These are phyloP conservation scores for Ogataea ganodermae DNA, from an alignment of 805 yeast genomes.

Conservation along the genomic window DNA sequence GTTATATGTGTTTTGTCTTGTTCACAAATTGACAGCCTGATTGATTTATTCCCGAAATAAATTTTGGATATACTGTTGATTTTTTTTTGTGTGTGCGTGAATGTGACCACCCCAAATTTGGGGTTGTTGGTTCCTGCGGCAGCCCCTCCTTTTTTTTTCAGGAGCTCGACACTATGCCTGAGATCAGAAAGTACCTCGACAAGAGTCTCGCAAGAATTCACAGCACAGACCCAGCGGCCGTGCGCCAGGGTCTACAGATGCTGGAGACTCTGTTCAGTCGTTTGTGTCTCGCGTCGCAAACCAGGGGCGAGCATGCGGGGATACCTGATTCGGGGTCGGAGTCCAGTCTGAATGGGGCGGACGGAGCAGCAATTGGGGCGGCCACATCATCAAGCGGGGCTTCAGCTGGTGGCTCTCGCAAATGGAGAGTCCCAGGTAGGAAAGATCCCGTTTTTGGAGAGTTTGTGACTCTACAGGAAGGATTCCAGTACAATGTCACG, in stretches of 20 bases:
- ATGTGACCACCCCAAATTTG: conserved; percentile 2
- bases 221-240: conserved; percentile 19
- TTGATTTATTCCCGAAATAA: neutral
- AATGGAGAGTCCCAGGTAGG: conserved; percentile 33
- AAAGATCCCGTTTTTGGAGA: conserved; percentile 36
- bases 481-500: conserved; percentile 53
- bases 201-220: conserved; percentile 20
- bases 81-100: neutral
- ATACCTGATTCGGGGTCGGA: neutral
- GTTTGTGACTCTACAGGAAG: conserved; percentile 52
- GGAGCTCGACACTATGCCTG: conserved; percentile 7
- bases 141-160: neutral
- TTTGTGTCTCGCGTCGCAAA: conserved; percentile 8
- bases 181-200: conserved; percentile 22
- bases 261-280: conserved; percentile 26
- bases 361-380: neutral
- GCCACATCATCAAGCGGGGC: neutral
- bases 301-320: neutral
- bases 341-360: neutral
- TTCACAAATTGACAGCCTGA: conserved; percentile 3
- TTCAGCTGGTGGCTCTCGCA: conserved; percentile 4
- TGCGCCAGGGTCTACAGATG: conserved; percentile 25
- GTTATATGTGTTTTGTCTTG: neutral
- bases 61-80: neutral
- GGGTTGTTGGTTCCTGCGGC: neutral